Evolutionary conservation across 805 yeast genomes (phyloP), one percentile per base, ranked within the genome.

Genomic region (Nakazawaea wyomingensis): DNA sequence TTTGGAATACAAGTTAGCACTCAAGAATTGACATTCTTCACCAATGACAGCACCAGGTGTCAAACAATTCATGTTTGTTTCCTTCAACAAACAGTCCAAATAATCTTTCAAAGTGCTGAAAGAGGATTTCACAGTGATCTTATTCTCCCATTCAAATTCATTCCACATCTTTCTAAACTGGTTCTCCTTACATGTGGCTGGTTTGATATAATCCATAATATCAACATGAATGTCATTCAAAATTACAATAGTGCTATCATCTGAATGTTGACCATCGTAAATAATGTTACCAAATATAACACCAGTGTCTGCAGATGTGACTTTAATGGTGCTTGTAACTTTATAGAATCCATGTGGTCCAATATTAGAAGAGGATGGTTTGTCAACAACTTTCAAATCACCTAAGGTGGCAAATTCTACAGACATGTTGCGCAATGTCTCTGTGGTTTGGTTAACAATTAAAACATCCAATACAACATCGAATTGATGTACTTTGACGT

Each of bases 71-170:
- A 93, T 95, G 64, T 91, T 90, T 4, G 99, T 93, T 37, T 87
- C 90, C 45, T 72, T 68, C 67, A 85, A 68, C 53, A 93, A 68
- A 55, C 76, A 82, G 47, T 81, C 84, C 62, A 93, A 71, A 64
- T 87, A 93, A 37, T 78, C 85, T 57, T 82, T 81, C 57, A 95
- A 73, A 1, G 86, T 66, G 26, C 74, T 62, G 50, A 82, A 69
- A 42, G 71, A 74, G 2, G 95, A 79, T 52, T 83, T 81, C 60
- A 93, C 85, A 47, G 90, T 85, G 54, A 93, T 90, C 71, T 93
- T 93, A 71, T 93, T 93, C 66, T 93, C 99, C 99, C 99, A 93
- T 68, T 93, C 99, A 60, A 95, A 93, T 62, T 90, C 97, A 61
- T 89, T 88, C 99, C 99, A 93, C 98, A 90, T 91, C 56, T 81